A percentile compares a stretch with the other conserved stretches of the same genome.
Conservation (phyloP, 805 yeast genomes). For the Wickerhamiella sorbophila region DNA sequence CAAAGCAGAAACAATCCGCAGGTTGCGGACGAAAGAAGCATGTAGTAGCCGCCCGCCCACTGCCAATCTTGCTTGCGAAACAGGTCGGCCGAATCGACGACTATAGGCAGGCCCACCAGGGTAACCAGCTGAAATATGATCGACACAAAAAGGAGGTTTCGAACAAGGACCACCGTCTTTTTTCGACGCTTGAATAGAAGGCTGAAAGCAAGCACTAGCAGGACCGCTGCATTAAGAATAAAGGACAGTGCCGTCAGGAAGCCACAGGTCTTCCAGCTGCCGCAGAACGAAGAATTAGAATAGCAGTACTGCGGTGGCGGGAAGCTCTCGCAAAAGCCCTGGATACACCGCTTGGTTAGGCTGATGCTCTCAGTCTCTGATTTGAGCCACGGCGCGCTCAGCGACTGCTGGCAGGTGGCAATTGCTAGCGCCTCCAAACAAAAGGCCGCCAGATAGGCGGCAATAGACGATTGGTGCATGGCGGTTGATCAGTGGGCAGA, state of each 20-base stretch:
- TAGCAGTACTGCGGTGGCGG: constrained; percentile 15
- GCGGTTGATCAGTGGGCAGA: no score
- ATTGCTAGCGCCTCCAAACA: constrained; percentile 8
- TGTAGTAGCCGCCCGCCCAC: constrained; percentile 15
- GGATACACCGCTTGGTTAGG: constrained; percentile 8
- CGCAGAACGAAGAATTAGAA: constrained; percentile 17
- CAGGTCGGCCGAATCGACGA: constrained; percentile 11
- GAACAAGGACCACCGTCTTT: constrained; percentile 12
- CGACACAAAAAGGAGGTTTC: constrained; percentile 3
- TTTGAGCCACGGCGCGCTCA: constrained; percentile 13
- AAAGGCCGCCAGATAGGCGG: constrained; percentile 10
- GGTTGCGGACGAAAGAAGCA: constrained; percentile 12
- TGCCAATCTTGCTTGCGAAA: constrained; percentile 17
- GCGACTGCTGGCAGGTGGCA: constrained; percentile 1
- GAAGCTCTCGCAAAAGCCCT: constrained; percentile 10
- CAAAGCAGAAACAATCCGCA: constrained; percentile 10
- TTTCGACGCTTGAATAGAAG: constrained; percentile 15
- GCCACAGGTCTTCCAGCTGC: constrained; percentile 20
- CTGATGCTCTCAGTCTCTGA: constrained; percentile 8
- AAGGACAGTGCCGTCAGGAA: constrained; percentile 19
- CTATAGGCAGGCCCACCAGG: constrained; percentile 14
- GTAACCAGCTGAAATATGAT: constrained; percentile 8
- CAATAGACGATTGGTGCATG: constrained; percentile 6
- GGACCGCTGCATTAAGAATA: constrained; percentile 14
- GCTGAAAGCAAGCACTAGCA: constrained; percentile 13